A percentile compares a stretch with the other conserved stretches of the same genome.
Conservation (phyloP, 495 filamentous ascomycete genomes). For the Talaromyces thailandensis region DNA sequence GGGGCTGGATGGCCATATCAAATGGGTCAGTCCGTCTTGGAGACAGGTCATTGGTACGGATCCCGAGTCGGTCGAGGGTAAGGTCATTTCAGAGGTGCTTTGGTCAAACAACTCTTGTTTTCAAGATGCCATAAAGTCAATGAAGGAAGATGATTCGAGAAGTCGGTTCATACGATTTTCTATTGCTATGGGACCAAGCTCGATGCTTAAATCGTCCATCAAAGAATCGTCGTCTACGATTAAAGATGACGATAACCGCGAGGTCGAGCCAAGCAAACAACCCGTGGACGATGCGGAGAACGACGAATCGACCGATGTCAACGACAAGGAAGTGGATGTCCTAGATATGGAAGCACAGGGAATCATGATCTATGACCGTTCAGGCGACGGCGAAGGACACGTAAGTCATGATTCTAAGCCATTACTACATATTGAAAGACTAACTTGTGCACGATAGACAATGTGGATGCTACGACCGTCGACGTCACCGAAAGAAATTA, state of each 20-base stretch:
- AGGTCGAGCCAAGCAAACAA: slow-evolving; percentile 12
- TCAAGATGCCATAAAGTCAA: slow-evolving; percentile 69
- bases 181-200: slow-evolving; percentile 63
- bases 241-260: slow-evolving; percentile 7
- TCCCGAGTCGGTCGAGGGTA: slow-evolving; percentile 64
- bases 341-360: slow-evolving; percentile 89
- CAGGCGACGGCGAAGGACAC: slow-evolving; percentile 79
- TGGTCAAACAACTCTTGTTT: slow-evolving; percentile 73
- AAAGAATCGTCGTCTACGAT: slow-evolving; percentile 21
- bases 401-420: slow-evolving; percentile 40
- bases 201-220: slow-evolving; percentile 49
- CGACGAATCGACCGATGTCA: slow-evolving; percentile 32
- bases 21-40: slow-evolving; percentile 98
- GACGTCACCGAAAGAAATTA: slow-evolving; percentile 78
- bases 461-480: slow-evolving; percentile 99
- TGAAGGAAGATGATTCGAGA: slow-evolving; percentile 86
- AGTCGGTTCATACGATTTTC: slow-evolving; percentile 89
- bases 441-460: slow-evolving; percentile 46
- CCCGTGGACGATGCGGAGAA: slow-evolving; percentile 16
- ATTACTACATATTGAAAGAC: neutral
- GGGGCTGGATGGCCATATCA: slow-evolving; percentile 74
- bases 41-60: slow-evolving; percentile 78
- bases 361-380: slow-evolving; percentile 92
- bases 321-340: slow-evolving; percentile 39
- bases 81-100: slow-evolving; percentile 70